These are phyloP conservation scores for Penicillium chermesinum DNA, from an alignment of 495 filamentous ascomycete genomes.

Conservation along the genomic window DNA sequence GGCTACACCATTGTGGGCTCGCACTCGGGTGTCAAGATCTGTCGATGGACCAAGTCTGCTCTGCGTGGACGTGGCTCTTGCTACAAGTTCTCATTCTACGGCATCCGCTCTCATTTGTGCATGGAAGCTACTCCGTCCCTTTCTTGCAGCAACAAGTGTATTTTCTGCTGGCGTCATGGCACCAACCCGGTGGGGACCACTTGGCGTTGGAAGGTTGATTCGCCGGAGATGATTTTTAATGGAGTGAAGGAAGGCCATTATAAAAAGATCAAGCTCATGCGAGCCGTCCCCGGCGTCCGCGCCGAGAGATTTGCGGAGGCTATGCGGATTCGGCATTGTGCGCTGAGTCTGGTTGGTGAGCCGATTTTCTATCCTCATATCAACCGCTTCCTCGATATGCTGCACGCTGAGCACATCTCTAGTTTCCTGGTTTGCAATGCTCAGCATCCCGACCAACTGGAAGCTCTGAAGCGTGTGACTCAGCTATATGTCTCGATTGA, in stretches of 20 bases:
- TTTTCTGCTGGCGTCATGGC: conserved; percentile 98
- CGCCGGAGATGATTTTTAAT: conserved; percentile 79
- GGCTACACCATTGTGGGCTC: conserved; percentile 93
- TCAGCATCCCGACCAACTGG: conserved; percentile 92
- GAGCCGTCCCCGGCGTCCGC: conserved; percentile 84
- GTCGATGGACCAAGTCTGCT: conserved; percentile 96
- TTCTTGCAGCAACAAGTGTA: conserved; percentile 95
- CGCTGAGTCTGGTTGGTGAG: conserved; percentile 84
- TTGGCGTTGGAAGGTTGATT: conserved; percentile 94
- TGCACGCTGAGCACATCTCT: conserved; percentile 82
- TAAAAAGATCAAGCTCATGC: conserved; percentile 95
- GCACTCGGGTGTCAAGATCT: conserved; percentile 95
- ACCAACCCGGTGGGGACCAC: conserved; percentile 95
- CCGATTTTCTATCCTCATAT: conserved; percentile 98
- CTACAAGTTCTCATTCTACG: conserved; percentile 97
- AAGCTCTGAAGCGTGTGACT: conserved; percentile 73
- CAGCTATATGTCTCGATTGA: conserved; percentile 96
- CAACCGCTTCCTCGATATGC: conserved; percentile 76
- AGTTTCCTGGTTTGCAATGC: conserved; percentile 97
- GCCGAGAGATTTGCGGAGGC: conserved; percentile 90
- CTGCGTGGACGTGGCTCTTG: conserved; percentile 92
- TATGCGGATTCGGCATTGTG: conserved; percentile 89
- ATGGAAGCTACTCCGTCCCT: conserved; percentile 97
- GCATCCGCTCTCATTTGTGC: conserved; percentile 89
- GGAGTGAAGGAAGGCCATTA: conserved; percentile 90